Percentiles rank a stretch among this genome's conserved stretches.
Evolutionary conservation across 2,329 filamentous ascomycete genomes (phyloP).

Genomic region (Phialophora chinensis): DNA sequence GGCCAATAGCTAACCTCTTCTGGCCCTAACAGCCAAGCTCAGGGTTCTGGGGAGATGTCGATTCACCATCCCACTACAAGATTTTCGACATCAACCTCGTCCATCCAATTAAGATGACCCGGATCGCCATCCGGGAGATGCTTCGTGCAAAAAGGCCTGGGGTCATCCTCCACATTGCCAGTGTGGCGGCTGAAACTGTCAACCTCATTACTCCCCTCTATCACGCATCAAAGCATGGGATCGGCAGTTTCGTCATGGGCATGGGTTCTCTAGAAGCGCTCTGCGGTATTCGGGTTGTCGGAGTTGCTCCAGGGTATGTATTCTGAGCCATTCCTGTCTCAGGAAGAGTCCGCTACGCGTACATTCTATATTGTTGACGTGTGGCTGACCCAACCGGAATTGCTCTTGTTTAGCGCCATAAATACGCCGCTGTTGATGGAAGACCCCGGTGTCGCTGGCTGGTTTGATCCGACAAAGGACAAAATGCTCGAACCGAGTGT

Average conservation of each 20-base stretch:
- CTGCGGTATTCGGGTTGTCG: conserved; percentile 40
- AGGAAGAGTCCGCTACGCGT: too few species aligned
- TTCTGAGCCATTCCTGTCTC: too few species aligned
- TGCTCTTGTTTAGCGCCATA: too few species aligned
- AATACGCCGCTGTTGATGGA: too few species aligned
- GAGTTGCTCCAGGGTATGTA: conserved; percentile 6
- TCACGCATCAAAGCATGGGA: conserved; percentile 55
- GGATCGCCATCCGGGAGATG: conserved; percentile 57
- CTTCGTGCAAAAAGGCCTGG: conserved; percentile 44
- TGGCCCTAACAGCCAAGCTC: not conserved
- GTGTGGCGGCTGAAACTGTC: conserved; percentile 52
- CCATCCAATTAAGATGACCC: conserved; percentile 58
- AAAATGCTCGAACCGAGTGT: too few species aligned
- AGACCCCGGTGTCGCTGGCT: too few species aligned
- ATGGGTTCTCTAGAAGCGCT: conserved; percentile 57
- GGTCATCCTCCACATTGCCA: conserved; percentile 55
- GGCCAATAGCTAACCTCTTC: not conserved
- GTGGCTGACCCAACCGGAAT: too few species aligned
- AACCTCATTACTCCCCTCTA: conserved; percentile 53
- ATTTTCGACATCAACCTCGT: conserved; percentile 57
- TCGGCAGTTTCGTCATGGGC: conserved; percentile 56
- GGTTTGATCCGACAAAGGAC: too few species aligned
- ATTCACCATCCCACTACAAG: conserved; percentile 50
- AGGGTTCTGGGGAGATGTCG: conserved; percentile 42
- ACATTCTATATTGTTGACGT: too few species aligned